A percentile compares a stretch with the other conserved stretches of the same genome.
These are phyloP conservation scores for Penicillium lagena DNA, from an alignment of 495 filamentous ascomycete species.

Conservation along the genomic window DNA sequence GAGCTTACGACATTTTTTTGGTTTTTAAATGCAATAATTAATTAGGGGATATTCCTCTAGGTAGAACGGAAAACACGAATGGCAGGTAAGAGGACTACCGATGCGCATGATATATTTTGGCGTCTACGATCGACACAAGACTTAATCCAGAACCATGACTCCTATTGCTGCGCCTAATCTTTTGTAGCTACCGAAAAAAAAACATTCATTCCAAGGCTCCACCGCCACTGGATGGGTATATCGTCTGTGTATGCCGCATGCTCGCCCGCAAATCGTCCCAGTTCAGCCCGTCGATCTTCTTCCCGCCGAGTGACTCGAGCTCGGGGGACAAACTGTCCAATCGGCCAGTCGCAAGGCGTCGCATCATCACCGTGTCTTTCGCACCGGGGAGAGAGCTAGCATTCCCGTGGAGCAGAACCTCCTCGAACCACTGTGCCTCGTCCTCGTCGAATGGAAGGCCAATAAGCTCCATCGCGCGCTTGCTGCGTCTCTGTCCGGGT, in stretches of 20 bases:
- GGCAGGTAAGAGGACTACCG: too few species aligned
- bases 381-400: slow-evolving; percentile 55
- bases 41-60: too few species aligned
- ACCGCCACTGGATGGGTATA: slow-evolving; percentile 8
- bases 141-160: background rate
- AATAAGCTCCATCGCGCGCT: slow-evolving; percentile 60
- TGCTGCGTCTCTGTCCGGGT: slow-evolving; percentile 38
- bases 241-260: slow-evolving; percentile 24
- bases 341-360: slow-evolving; percentile 53
- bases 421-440: slow-evolving; percentile 70
- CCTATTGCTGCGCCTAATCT: slow-evolving; percentile 1
- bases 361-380: slow-evolving; percentile 64
- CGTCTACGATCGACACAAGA: too few species aligned
- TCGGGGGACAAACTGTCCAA: slow-evolving; percentile 26
- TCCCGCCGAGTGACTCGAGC: slow-evolving; percentile 36
- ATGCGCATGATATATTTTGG: too few species aligned
- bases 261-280: slow-evolving; percentile 44
- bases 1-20: too few species aligned
- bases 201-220: slow-evolving; percentile 5
- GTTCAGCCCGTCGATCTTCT: slow-evolving; percentile 46
- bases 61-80: too few species aligned
- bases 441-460: slow-evolving; percentile 59
- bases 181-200: background rate
- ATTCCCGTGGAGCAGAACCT: slow-evolving; percentile 53
- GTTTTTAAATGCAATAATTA: too few species aligned